Percentiles rank a stretch among this genome's conserved stretches.
These are phyloP conservation scores for Trichosporon ovoides DNA, from an alignment of 1,284 basidiomycete genomes.

Conservation along the genomic window DNA sequence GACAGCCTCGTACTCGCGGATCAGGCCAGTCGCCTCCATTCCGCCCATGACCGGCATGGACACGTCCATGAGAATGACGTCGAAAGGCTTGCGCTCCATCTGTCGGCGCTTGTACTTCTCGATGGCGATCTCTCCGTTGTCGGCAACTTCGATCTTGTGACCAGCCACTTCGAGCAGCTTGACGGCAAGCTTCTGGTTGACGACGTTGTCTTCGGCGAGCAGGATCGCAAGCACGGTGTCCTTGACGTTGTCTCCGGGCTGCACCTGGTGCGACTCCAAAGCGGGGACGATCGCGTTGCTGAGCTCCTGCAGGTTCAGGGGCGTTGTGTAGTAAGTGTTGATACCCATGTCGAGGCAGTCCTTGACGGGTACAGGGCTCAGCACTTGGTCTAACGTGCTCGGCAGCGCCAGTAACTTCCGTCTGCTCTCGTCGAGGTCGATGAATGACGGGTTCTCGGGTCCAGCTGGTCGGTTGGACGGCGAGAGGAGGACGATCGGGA, in stretches of 20 bases:
- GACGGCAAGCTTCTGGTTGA: conserved; percentile 88
- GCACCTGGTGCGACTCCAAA: conserved; percentile 84
- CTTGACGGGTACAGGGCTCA: conserved; percentile 48
- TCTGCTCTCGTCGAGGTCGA: conserved; percentile 41
- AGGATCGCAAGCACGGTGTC: conserved; percentile 90
- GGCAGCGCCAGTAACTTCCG: conserved; percentile 44
- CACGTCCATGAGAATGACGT: conserved; percentile 94
- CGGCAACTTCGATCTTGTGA: conserved; percentile 94
- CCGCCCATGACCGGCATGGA: conserved; percentile 84
- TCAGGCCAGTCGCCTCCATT: conserved; percentile 53
- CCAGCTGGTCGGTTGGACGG: conserved; percentile 50
- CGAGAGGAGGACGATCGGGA: conserved; percentile 91
- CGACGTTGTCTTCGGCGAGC: conserved; percentile 96
- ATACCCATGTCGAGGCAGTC: conserved; percentile 49
- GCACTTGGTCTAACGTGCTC: conserved; percentile 34
- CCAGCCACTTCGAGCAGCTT: conserved; percentile 97
- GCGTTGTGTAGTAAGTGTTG: conserved; percentile 62
- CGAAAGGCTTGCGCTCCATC: conserved; percentile 59
- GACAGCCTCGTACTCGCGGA: conserved; percentile 66
- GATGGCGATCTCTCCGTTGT: conserved; percentile 72
- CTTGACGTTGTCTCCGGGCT: conserved; percentile 70
- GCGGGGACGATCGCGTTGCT: conserved; percentile 89
- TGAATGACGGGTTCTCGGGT: conserved; percentile 42
- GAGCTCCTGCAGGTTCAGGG: conserved; percentile 81
- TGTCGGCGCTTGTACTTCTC: conserved; percentile 45